Percentiles rank a stretch among this genome's conserved stretches.
phyloP scores from a whole-genome alignment of 495 filamentous ascomycete genomes.

The Chaetomium fimeti region DNA sequence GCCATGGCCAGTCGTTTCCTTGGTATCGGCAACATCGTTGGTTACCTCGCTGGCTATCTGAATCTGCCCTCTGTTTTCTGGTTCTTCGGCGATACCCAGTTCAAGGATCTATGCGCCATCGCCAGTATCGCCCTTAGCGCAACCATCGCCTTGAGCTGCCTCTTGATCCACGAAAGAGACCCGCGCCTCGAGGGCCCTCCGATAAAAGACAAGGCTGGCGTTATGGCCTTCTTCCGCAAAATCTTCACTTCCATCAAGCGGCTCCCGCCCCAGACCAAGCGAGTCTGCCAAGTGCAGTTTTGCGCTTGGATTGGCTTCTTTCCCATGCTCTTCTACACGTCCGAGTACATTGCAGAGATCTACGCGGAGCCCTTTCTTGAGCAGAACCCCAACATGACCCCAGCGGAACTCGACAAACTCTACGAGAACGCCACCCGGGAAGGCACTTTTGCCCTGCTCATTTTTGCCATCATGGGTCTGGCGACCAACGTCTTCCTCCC shows the following conservation, averaged over 20 bases:
- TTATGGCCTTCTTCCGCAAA: conserved; percentile 73
- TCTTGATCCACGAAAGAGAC: conserved; percentile 71
- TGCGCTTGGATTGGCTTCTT: conserved; percentile 95
- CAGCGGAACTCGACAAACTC: conserved; percentile 66
- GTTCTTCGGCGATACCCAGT: conserved; percentile 80
- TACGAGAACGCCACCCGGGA: conserved; percentile 81
- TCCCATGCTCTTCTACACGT: conserved; percentile 90
- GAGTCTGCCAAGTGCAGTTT: conserved; percentile 83
- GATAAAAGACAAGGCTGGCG: conserved; percentile 55
- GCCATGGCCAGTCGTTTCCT: conserved; percentile 80
- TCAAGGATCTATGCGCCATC: conserved; percentile 83
- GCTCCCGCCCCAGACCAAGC: conserved; percentile 74
- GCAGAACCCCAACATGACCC: conserved; percentile 70
- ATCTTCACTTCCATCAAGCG: conserved; percentile 71
- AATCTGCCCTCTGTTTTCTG: conserved; percentile 68
- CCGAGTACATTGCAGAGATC: conserved; percentile 85
- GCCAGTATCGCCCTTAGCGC: conserved; percentile 65
- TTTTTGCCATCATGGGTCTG: conserved; percentile 81
- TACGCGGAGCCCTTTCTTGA: conserved; percentile 79
- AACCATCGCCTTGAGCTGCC: conserved; percentile 66
- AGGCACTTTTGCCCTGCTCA: conserved; percentile 80
- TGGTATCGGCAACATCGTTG: conserved; percentile 82
- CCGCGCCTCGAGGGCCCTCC: conserved; percentile 67
- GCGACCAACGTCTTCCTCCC: conserved; percentile 75
- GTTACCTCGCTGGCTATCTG: conserved; percentile 78